A percentile compares a stretch with the other conserved stretches of the same genome.
These are phyloP conservation scores for Termitomyces sp. DNA, from an alignment of 768 basidiomycete species.

Conservation along the genomic window DNA sequence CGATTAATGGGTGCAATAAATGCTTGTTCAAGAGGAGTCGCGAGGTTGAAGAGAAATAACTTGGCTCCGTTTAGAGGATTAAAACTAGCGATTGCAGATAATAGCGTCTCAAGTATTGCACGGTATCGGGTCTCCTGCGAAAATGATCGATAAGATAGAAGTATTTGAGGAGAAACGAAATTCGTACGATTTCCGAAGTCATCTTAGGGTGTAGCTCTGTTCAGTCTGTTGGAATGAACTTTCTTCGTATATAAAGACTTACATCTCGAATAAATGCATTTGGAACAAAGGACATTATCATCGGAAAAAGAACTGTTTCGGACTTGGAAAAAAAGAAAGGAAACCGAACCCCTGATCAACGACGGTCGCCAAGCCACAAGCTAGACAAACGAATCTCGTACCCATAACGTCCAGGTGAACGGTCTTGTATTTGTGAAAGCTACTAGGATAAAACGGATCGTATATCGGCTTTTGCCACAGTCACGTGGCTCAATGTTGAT, in stretches of 20 bases:
- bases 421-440: too few relatives aligned
- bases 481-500: too few relatives aligned
- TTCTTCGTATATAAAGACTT: not conserved
- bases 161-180: not conserved
- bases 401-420: too few relatives aligned
- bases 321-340: too few relatives aligned
- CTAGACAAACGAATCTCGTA: too few relatives aligned
- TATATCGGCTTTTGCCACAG: too few relatives aligned
- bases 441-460: too few relatives aligned
- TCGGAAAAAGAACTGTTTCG: too few relatives aligned
- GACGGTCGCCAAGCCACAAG: too few relatives aligned
- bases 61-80: not conserved
- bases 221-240: not conserved
- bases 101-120: not conserved
- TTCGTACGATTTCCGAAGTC: not conserved
- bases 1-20: not conserved
- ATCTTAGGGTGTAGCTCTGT: not conserved
- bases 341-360: too few relatives aligned
- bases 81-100: not conserved
- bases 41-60: not conserved
- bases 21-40: not conserved
- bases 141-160: not conserved
- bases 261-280: not conserved
- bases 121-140: not conserved
- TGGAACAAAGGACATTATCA: not conserved